phyloP scores from a whole-genome alignment of 1,284 basidiomycete species.

The Ustilago bromivora region DNA sequence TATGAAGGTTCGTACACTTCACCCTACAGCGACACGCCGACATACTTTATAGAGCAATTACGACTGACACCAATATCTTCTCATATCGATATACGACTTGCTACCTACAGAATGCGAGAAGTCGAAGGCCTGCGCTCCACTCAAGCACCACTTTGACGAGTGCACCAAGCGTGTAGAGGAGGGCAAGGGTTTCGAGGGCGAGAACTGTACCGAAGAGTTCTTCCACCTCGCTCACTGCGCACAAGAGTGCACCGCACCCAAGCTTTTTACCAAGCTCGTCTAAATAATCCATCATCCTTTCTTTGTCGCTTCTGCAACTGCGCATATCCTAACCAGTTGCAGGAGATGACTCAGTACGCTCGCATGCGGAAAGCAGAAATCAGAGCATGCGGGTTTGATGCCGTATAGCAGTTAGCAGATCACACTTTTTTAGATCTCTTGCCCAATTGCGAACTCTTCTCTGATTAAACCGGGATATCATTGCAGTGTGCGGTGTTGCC shows the following conservation, averaged over 20 bases:
- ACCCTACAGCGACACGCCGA: not conserved
- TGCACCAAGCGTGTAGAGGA: constrained; percentile 66
- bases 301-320: not conserved
- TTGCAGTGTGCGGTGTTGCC: not conserved
- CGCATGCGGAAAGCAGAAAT: too few relatives aligned
- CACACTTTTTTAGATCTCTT: not conserved
- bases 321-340: not conserved
- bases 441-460: constrained; percentile 4
- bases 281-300: constrained; percentile 20
- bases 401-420: not conserved
- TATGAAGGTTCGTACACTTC: constrained; percentile 52
- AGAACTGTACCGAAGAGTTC: constrained; percentile 70
- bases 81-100: not conserved
- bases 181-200: constrained; percentile 67
- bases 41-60: not conserved
- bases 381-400: not conserved
- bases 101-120: constrained; percentile 65
- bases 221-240: constrained; percentile 67
- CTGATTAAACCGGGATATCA: not conserved
- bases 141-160: constrained; percentile 69
- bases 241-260: constrained; percentile 65
- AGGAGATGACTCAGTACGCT: not conserved
- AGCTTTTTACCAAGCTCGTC: constrained; percentile 64
- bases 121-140: constrained; percentile 62
- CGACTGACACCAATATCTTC: constrained; percentile 3